phyloP scores from a whole-genome alignment of 2,329 filamentous ascomycete genomes.

The Teratosphaeria zuluensis region DNA sequence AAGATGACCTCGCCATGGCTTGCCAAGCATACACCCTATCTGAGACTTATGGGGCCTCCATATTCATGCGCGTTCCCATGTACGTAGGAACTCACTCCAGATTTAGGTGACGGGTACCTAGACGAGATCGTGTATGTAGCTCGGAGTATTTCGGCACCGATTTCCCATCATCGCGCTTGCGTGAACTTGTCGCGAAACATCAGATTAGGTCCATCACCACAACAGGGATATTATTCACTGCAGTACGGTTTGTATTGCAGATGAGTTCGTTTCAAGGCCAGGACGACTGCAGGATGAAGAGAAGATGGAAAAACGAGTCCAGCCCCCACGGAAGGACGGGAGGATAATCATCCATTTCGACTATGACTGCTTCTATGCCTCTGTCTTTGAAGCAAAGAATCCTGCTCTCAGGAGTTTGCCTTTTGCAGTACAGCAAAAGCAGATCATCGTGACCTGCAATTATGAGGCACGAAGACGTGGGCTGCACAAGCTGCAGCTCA shows the following conservation, averaged over 20 bases:
- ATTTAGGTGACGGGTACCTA: too few species aligned
- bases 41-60: too few species aligned
- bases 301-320: conserved; percentile 14
- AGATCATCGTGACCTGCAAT: conserved; percentile 86
- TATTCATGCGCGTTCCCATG: too few species aligned
- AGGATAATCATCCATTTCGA: conserved; percentile 75
- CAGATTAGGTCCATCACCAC: not conserved
- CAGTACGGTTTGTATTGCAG: not conserved
- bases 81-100: too few species aligned
- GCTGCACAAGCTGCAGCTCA: conserved; percentile 73
- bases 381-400: conserved; percentile 74
- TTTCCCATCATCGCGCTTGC: too few species aligned
- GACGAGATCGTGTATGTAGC: too few species aligned
- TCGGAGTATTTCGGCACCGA: too few species aligned
- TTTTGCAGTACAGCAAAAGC: conserved; percentile 83
- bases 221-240: not conserved
- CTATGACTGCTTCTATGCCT: conserved; percentile 91
- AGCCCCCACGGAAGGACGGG: conserved; percentile 43
- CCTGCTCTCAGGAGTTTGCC: conserved; percentile 63
- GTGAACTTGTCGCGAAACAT: not conserved
- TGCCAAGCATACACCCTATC: too few species aligned
- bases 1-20: too few species aligned
- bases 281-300: conserved; percentile 4
- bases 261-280: not conserved
- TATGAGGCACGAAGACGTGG: conserved; percentile 69